phyloP scores from a whole-genome alignment of 2,329 filamentous ascomycete species.

The Didymella pinodella region DNA sequence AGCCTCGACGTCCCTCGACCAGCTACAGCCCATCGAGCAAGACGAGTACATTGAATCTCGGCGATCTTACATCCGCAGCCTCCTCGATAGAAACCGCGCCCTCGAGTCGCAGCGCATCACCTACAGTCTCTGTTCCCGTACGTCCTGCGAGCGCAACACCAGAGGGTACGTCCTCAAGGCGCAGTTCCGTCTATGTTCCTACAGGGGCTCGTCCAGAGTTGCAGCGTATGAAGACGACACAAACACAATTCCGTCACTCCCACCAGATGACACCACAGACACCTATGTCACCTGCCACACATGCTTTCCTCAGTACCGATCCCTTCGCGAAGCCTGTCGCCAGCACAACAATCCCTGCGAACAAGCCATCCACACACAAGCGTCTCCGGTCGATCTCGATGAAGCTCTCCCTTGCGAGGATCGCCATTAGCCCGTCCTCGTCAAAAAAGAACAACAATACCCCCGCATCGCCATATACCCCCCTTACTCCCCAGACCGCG shows the following conservation, averaged over 20 bases:
- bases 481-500: constrained; percentile 46
- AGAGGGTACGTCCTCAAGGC: constrained; percentile 24
- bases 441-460: constrained; percentile 41
- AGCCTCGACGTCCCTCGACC: constrained; percentile 40
- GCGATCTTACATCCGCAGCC: constrained; percentile 34
- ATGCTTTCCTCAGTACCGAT: constrained; percentile 51
- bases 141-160: constrained; percentile 36
- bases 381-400: constrained; percentile 50
- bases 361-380: constrained; percentile 45
- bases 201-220: constrained; percentile 29
- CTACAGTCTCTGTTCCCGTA: constrained; percentile 29
- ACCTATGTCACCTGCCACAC: constrained; percentile 42
- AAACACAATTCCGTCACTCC: constrained; percentile 32
- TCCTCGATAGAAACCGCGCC: constrained; percentile 36
- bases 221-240: constrained; percentile 27
- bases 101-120: constrained; percentile 39
- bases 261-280: constrained; percentile 38
- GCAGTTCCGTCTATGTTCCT: constrained; percentile 41
- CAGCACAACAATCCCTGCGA: constrained; percentile 43
- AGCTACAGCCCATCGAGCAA: constrained; percentile 39
- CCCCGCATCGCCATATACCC: constrained; percentile 43
- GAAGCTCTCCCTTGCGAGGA: constrained; percentile 49
- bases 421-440: constrained; percentile 46
- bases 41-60: constrained; percentile 30
- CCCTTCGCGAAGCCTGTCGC: constrained; percentile 47